phyloP scores from a whole-genome alignment of 2,329 filamentous ascomycete genomes.

The Purpureocillium lavendulum region DNA sequence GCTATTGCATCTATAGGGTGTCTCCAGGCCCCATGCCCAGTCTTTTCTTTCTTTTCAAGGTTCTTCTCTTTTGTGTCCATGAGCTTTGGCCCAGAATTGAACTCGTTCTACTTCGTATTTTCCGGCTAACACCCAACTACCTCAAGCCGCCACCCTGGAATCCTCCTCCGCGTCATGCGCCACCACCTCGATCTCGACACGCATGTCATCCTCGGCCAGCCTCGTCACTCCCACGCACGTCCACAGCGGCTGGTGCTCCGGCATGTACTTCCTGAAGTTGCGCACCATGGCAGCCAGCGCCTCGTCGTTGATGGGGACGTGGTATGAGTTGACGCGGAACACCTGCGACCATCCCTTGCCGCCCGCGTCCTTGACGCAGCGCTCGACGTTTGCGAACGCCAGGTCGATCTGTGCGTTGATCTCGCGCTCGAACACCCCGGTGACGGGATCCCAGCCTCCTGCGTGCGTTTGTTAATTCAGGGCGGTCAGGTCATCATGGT shows the following conservation, averaged over 20 bases:
- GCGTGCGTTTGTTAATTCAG: not conserved
- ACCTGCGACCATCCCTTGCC: conserved; percentile 50
- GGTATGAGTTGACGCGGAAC: conserved; percentile 36
- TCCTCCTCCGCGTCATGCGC: conserved; percentile 26
- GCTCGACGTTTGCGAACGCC: conserved; percentile 50
- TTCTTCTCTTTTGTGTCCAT: no score
- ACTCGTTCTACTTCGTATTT: no score
- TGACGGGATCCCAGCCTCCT: conserved; percentile 23
- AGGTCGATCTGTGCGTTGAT: conserved; percentile 38
- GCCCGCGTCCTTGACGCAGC: conserved; percentile 40
- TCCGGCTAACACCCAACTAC: not conserved
- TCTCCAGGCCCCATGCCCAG: no score
- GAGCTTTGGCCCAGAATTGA: no score
- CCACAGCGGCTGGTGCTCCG: conserved; percentile 43
- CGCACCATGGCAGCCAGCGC: conserved; percentile 31
- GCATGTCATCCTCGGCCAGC: conserved; percentile 42
- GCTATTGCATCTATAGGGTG: no score
- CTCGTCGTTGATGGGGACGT: conserved; percentile 30
- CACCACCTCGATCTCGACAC: conserved; percentile 49
- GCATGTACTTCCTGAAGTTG: conserved; percentile 41
- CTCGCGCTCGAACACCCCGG: conserved; percentile 16
- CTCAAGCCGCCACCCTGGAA: not conserved
- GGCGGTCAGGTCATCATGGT: no score
- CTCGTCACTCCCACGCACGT: conserved; percentile 41
- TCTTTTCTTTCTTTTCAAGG: no score